A percentile compares a stretch with the other conserved stretches of the same genome.
These are phyloP conservation scores for Suillus hirtellus DNA, from an alignment of 768 basidiomycete species.

Conservation along the genomic window DNA sequence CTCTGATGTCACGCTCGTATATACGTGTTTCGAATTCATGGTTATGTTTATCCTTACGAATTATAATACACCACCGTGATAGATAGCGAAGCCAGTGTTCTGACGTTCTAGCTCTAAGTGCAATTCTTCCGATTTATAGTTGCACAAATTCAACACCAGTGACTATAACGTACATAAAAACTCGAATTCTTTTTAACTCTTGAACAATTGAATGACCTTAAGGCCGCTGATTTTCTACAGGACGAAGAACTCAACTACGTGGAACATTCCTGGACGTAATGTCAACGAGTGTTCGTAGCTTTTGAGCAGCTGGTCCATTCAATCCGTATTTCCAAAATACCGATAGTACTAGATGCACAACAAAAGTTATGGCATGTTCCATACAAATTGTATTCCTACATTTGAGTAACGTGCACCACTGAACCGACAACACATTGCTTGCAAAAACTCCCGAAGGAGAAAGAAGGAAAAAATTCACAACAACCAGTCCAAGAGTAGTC, in stretches of 20 bases:
- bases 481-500: not conserved
- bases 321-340: not conserved
- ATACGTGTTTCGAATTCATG: not conserved
- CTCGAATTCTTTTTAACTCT: no score
- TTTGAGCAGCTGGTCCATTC: not conserved
- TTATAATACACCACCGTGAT: no score
- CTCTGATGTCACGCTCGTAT: not conserved
- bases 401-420: not conserved
- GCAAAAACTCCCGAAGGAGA: not conserved
- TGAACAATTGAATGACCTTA: no score
- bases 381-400: not conserved
- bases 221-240: no score
- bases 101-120: not conserved
- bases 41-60: no score
- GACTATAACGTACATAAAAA: no score
- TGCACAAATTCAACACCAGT: no score
- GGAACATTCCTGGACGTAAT: no score
- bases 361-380: not conserved
- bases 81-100: no score
- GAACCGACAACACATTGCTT: not conserved
- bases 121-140: no score
- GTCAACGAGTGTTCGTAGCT: no score
- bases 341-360: not conserved
- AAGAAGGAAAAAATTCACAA: not conserved
- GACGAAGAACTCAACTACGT: no score